A percentile compares a stretch with the other conserved stretches of the same genome.
phyloP scores from a whole-genome alignment of 805 yeast genomes.

The Starmerella khaoyaiensis region DNA sequence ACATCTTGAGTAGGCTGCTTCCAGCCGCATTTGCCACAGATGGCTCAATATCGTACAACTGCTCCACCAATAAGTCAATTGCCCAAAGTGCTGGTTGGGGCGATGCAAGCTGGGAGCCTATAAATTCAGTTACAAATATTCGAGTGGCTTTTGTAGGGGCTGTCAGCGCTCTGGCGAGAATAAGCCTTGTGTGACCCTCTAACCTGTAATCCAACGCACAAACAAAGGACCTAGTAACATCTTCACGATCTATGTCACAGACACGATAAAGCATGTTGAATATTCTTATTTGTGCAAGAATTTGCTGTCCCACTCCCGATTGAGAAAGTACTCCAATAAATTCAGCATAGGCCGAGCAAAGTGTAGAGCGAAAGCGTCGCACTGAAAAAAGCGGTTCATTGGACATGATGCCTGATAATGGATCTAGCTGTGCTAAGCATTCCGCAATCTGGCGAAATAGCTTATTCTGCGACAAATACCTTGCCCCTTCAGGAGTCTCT shows the following conservation, averaged over 20 bases:
- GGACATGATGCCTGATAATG: conserved; percentile 59
- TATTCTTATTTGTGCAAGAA: conserved; percentile 72
- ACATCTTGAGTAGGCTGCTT: conserved; percentile 40
- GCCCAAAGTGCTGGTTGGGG: conserved; percentile 31
- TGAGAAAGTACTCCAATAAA: conserved; percentile 62
- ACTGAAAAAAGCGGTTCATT: conserved; percentile 62
- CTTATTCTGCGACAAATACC: conserved; percentile 50
- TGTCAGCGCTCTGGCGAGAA: conserved; percentile 52
- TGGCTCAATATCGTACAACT: conserved; percentile 52
- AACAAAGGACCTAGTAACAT: conserved; percentile 32
- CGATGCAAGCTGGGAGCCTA: conserved; percentile 24
- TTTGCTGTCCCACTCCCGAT: conserved; percentile 46
- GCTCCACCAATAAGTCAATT: conserved; percentile 45
- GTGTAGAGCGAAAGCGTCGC: conserved; percentile 45
- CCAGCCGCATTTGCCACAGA: conserved; percentile 46
- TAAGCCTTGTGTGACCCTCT: conserved; percentile 53
- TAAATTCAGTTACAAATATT: conserved; percentile 40
- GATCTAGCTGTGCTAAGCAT: conserved; percentile 73
- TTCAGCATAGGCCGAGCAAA: conserved; percentile 64
- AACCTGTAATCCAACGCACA: conserved; percentile 46
- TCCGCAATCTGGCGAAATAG: conserved; percentile 80
- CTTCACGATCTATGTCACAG: conserved; percentile 25
- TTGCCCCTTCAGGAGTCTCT: conserved; percentile 50
- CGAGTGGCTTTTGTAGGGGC: conserved; percentile 42
- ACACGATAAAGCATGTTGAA: conserved; percentile 62